These are phyloP conservation scores for Colletotrichum cuscutae DNA, from an alignment of 2,329 filamentous ascomycete genomes.

Conservation along the genomic window DNA sequence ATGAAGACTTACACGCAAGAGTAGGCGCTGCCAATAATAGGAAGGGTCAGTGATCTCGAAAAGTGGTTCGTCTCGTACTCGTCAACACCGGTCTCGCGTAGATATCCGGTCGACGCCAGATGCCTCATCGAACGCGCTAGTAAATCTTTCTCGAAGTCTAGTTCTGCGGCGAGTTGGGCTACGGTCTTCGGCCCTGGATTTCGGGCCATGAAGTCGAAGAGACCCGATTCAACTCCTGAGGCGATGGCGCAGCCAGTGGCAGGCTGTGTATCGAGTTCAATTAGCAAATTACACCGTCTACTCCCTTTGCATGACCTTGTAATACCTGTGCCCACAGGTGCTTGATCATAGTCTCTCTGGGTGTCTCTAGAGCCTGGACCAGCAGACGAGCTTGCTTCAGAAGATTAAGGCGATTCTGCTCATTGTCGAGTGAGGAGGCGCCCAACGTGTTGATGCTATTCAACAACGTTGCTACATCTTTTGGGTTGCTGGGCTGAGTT, in stretches of 20 bases:
- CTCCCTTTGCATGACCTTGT: too few relatives aligned
- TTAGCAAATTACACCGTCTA: too few relatives aligned
- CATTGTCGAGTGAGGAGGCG: too few relatives aligned
- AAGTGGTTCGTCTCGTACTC: conserved; percentile 46
- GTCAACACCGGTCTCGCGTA: conserved; percentile 44
- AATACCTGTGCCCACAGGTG: too few relatives aligned
- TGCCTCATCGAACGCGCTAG: conserved; percentile 47
- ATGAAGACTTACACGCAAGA: conserved; percentile 39
- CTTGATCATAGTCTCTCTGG: too few relatives aligned
- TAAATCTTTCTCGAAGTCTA: conserved; percentile 24
- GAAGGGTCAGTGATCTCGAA: conserved; percentile 40
- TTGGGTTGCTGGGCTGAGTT: too few relatives aligned
- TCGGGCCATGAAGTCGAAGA: conserved; percentile 12
- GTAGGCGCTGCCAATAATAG: conserved; percentile 40
- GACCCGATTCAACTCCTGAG: not conserved
- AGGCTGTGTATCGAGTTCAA: not conserved
- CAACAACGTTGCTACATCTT: too few relatives aligned
- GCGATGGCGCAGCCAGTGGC: not conserved
- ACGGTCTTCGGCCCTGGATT: conserved; percentile 5
- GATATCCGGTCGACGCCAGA: conserved; percentile 46
- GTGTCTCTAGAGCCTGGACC: too few relatives aligned
- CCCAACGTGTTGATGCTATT: too few relatives aligned
- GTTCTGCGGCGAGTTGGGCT: not conserved
- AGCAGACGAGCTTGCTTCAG: too few relatives aligned
- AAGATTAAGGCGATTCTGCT: too few relatives aligned